Conservation (phyloP, 768 basidiomycete species). For the Lactarius indigo region DNA sequence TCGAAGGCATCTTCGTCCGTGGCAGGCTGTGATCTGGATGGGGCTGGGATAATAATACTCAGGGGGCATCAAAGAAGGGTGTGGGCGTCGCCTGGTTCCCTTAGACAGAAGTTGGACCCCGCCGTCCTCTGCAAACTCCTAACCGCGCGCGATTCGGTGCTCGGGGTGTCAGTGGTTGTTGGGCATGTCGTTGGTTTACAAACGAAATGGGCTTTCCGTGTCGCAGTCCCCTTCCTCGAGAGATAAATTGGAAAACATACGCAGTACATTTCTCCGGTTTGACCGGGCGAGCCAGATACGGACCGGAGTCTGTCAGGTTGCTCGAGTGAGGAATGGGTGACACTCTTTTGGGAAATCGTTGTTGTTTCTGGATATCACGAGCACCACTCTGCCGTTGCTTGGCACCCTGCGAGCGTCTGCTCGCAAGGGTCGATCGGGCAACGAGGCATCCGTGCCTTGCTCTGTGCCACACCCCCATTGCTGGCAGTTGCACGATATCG, state of each 20-base stretch:
- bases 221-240: background rate
- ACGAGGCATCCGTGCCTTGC: conserved; percentile 1
- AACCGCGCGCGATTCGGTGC: background rate
- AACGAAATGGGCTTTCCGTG: background rate
- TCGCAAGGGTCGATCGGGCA: background rate
- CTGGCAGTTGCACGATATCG: background rate
- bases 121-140: background rate
- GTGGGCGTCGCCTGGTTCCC: conserved; percentile 3
- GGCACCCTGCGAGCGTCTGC: background rate
- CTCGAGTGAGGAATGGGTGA: background rate
- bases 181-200: background rate
- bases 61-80: background rate
- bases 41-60: background rate
- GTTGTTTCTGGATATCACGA: background rate
- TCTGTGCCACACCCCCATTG: background rate
- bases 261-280: background rate
- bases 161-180: background rate
- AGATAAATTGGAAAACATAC: background rate
- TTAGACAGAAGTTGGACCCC: background rate
- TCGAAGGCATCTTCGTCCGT: conserved; percentile 7
- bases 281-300: background rate
- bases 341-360: background rate
- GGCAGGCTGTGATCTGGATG: background rate
- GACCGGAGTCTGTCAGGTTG: background rate
- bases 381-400: background rate